These are phyloP conservation scores for Pholiota microspora DNA, from an alignment of 768 basidiomycete genomes.

Conservation along the genomic window DNA sequence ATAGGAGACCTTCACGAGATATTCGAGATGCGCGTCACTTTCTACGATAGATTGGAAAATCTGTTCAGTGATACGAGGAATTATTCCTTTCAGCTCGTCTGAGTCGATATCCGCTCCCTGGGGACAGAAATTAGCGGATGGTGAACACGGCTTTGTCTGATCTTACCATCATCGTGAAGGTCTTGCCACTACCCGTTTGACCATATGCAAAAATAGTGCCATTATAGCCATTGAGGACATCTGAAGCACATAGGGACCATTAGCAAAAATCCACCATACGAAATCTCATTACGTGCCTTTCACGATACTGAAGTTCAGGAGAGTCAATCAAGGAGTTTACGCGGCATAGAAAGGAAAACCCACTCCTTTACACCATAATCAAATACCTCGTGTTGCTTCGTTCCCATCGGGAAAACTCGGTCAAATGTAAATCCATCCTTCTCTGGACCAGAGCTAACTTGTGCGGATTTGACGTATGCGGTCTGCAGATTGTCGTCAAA, in stretches of 20 bases:
- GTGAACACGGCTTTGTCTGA: slow-evolving; percentile 7
- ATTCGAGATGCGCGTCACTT: slow-evolving; percentile 93
- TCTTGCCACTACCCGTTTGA: slow-evolving; percentile 87
- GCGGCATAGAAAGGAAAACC: slow-evolving; percentile 29
- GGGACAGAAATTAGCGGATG: slow-evolving; percentile 12
- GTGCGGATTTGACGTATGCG: slow-evolving; percentile 73
- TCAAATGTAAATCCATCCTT: slow-evolving; percentile 98
- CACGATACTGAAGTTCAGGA: slow-evolving; percentile 63
- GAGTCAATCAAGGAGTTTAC: slow-evolving; percentile 16
- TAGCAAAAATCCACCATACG: slow-evolving; percentile 1
- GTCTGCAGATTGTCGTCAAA: slow-evolving; percentile 87
- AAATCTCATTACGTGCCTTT: slow-evolving; percentile 53
- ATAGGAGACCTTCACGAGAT: slow-evolving; percentile 98
- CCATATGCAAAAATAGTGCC: slow-evolving; percentile 92
- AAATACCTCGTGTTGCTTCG: slow-evolving; percentile 91
- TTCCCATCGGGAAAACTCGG: slow-evolving; percentile 90
- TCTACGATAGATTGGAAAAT: slow-evolving; percentile 98
- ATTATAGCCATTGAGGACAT: slow-evolving; percentile 98
- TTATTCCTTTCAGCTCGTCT: slow-evolving; percentile 91
- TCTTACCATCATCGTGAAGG: slow-evolving; percentile 96
- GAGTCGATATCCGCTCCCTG: slow-evolving; percentile 98
- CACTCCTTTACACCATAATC: slow-evolving; percentile 98
- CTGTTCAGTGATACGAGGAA: slow-evolving; percentile 97
- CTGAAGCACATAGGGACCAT: slow-evolving; percentile 35
- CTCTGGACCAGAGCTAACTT: slow-evolving; percentile 78